Evolutionary conservation across 768 basidiomycete species (phyloP), one percentile per base, ranked within the genome.

Genomic region (Naematelia encephala): DNA sequence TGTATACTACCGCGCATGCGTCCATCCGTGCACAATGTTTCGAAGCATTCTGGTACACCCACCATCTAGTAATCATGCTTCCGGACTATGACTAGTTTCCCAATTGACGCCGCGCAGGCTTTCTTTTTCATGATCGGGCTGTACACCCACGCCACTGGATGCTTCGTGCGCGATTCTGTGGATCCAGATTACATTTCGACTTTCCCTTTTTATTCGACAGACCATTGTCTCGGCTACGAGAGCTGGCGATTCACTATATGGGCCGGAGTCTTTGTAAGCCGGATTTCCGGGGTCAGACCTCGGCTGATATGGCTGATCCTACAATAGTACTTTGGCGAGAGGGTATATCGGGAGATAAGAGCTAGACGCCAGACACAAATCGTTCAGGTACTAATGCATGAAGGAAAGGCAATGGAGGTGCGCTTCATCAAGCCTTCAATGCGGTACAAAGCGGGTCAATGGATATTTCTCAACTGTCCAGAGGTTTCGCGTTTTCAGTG

Each of bases 11-110:
- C 21, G 91, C 92, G 2, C 90, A 92, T 78, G 82, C 84, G 72
- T 91, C 88, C 78, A 86, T 97, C 63, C 87, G 92, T 66, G 77
- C 83, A 60, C 89, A 91, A 77, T 89, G 86, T 80, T 96, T 93
- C 78, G 92, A 97, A 77, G 90, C 85, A 1, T 97, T 97, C 81
- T 94, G 91, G 91, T 94, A 92, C 77, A 92, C 91, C 29, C 92
- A 94, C 65, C 92, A 93, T 44, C 60, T 73, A 23, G 69, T 70
- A n/a, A n/a, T n/a, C n/a, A 30, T 21, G 65, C 57, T 23, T 16
- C 4, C 23, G 16, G 16, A 11, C 23, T 0, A 1, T 22, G 34
- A 5, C 23, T 29, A 12, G 23, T 51, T 26, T n/a, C 25, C 28
- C 47, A 5, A 5, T 12, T 49, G 46, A 21, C 46, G 13, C 14